phyloP scores from a whole-genome alignment of 129 eudicot species.

The Pittosporum tobira region DNA sequence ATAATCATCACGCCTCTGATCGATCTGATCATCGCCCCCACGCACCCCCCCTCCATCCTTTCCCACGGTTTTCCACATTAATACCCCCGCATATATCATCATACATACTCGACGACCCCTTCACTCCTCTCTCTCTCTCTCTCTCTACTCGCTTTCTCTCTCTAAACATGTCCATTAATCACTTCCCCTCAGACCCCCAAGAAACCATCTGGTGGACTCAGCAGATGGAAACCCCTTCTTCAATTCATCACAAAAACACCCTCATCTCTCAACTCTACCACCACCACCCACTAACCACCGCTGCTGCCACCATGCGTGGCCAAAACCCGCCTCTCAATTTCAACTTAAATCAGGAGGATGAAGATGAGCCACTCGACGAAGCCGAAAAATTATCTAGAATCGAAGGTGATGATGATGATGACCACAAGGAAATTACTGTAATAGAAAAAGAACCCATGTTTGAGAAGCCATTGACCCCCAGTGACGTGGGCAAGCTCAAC shows the following conservation, averaged over 20 bases:
- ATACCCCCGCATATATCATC: too few relatives aligned
- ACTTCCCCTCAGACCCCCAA: conserved; percentile 47
- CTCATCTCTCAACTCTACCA: conserved; percentile 15
- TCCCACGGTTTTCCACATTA: background rate
- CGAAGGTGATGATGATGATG: conserved; percentile 1
- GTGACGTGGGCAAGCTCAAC: conserved; percentile 88
- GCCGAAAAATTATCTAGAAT: background rate
- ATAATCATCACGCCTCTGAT: conserved; percentile 8
- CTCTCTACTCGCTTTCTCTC: conserved; percentile 13
- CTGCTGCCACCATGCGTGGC: conserved; percentile 16
- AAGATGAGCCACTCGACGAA: conserved; percentile 13
- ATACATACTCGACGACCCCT: background rate
- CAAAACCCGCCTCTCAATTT: conserved; percentile 10
- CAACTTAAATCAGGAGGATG: conserved; percentile 21
- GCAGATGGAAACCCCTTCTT: conserved; percentile 21
- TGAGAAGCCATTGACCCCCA: conserved; percentile 69
- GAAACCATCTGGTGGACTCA: conserved; percentile 48
- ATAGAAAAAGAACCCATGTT: conserved; percentile 42
- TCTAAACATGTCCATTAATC: conserved; percentile 28
- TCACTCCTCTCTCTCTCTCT: background rate
- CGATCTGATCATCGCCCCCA: too few relatives aligned
- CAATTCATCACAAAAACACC: conserved; percentile 2
- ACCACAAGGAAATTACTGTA: background rate
- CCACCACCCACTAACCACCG: conserved; percentile 20
- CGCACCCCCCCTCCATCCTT: background rate